These are phyloP conservation scores for Bipolaris gigantea DNA, from an alignment of 2,329 filamentous ascomycete species.

Conservation along the genomic window DNA sequence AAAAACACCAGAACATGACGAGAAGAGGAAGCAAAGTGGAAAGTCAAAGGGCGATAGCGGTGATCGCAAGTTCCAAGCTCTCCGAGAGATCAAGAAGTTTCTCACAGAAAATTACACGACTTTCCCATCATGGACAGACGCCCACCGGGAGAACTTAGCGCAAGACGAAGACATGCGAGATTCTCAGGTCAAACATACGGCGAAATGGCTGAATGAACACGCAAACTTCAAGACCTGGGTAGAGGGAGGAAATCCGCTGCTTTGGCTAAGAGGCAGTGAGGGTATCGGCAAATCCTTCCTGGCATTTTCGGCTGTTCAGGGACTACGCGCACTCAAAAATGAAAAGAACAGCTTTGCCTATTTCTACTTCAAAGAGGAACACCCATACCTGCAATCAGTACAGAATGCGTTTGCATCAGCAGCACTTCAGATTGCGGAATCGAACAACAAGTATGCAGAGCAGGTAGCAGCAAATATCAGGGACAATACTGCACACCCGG, in stretches of 20 bases:
- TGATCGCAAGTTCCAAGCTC: constrained; percentile 1
- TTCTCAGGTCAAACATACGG: not conserved
- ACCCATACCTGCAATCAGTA: constrained; percentile 23
- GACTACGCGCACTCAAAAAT: not conserved
- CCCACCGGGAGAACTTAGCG: not conserved
- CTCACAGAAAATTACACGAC: not conserved
- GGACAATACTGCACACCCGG: constrained; percentile 20
- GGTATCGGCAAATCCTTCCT: constrained; percentile 4
- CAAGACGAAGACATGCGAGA: constrained; percentile 1
- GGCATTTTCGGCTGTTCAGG: not conserved
- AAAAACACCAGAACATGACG: not conserved
- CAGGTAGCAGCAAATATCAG: constrained; percentile 30
- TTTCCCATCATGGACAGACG: not conserved
- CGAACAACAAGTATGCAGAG: constrained; percentile 36
- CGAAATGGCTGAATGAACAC: not conserved
- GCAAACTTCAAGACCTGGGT: not conserved
- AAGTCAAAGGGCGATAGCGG: not conserved
- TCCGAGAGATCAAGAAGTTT: constrained; percentile 3
- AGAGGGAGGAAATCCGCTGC: not conserved
- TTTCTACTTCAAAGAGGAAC: constrained; percentile 47
- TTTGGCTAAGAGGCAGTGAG: not conserved
- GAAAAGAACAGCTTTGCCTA: constrained; percentile 23
- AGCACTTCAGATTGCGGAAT: constrained; percentile 38
- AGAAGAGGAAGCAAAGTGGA: not conserved
- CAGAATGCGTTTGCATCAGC: constrained; percentile 31